Conservation (phyloP, 169 alveolate species). For the Eimeria praecox region DNA sequence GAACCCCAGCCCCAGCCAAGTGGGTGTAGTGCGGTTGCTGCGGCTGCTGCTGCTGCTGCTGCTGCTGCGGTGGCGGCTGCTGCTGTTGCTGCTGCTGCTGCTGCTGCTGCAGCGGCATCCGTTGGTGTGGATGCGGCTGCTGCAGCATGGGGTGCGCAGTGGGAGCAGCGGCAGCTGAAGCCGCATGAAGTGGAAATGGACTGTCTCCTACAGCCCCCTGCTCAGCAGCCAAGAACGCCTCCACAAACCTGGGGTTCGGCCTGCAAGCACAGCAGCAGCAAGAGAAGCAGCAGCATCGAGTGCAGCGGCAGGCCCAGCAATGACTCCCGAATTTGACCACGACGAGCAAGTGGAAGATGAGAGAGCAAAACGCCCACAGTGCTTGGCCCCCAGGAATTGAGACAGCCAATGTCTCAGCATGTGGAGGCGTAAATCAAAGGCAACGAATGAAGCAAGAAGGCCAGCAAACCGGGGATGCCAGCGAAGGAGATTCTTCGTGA, state of each 20-base stretch:
- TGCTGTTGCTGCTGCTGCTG: constrained; percentile 46
- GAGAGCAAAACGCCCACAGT: background rate
- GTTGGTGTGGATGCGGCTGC: constrained; percentile 51
- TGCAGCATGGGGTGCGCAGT: constrained; percentile 39
- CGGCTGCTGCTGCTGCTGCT: constrained; percentile 25
- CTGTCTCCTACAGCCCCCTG: constrained; percentile 48
- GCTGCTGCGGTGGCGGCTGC: constrained; percentile 1
- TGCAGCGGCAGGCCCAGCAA: background rate
- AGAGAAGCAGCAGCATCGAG: background rate
- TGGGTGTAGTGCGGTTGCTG: constrained; percentile 25
- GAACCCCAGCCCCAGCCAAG: constrained; percentile 45
- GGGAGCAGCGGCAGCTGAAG: constrained; percentile 58
- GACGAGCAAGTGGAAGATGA: background rate
- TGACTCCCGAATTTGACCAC: background rate
- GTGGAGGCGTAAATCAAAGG: background rate
- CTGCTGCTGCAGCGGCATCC: constrained; percentile 60
- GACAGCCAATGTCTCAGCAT: background rate
- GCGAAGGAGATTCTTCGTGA: too few relatives aligned
- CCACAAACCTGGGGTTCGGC: constrained; percentile 75
- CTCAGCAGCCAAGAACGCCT: constrained; percentile 52
- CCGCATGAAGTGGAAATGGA: constrained; percentile 47
- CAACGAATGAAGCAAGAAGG: background rate
- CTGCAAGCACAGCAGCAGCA: constrained; percentile 37
- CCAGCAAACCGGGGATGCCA: background rate
- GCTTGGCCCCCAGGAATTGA: background rate